Evolutionary conservation across 257 asterid species (phyloP), one percentile per base, ranked within the genome.

Genomic region (Cinchona pubescens): DNA sequence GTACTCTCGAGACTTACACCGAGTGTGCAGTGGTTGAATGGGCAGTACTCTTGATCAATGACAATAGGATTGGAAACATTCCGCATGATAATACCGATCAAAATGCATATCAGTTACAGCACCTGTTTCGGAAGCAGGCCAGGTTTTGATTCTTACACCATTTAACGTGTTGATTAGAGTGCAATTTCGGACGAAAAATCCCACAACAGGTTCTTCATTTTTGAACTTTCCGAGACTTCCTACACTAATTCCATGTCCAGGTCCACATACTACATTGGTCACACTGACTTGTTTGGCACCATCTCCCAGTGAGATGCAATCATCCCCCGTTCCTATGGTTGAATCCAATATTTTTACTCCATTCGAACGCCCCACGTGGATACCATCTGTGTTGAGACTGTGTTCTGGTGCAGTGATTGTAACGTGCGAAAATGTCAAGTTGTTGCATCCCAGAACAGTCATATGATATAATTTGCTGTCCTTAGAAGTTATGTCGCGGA

Each of bases 241-340:
- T 4, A 81, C 55, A 46, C 73, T 69, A 4, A 81, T 77, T 12
- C 85, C 85, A 45, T 81, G 85, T 21, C 85, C 85, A 3, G 85
- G 85, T 25, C 85, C 82, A 58, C 85, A 81, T 9, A 63, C 53
- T 18, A 81, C 80, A 19, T 10, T 59, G 2, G 51, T 27, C 0
- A 81, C 16, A 45, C 32, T 40, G 14, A 81, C 43, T 27, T 73
- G 25, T 16, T 69, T 29, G 49, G 68, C 29, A 25, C 85, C 82
- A 19, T 81, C 85, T 15, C 78, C 82, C 10, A 81, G 38, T 7
- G 85, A 81, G 25, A 78, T 55, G 27, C 85, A 81, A n/a, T 81
- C 85, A 21, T 78, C 82, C 18, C 85, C 85, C 0, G 85, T 81
- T 2, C 43, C 29, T 10, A 77, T 68, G 43, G n/a, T n/a, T 2